These are phyloP conservation scores for Trichoderma asperellum DNA, from an alignment of 2,329 filamentous ascomycete genomes.

Conservation along the genomic window DNA sequence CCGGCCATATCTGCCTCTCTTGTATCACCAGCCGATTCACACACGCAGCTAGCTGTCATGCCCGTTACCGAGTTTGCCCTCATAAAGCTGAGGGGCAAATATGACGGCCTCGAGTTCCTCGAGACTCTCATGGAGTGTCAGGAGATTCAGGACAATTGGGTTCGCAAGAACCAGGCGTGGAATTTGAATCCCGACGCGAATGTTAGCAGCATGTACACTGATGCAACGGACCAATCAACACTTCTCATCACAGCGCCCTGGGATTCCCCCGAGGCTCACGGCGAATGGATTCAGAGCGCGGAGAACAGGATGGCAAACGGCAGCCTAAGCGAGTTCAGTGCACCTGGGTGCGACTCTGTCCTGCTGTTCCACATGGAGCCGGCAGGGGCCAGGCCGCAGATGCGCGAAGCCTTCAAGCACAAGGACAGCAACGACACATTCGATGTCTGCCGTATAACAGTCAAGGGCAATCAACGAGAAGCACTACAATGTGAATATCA, in stretches of 20 bases:
- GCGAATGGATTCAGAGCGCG: conserved; percentile 48
- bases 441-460: conserved; percentile 43
- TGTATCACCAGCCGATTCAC: neutral
- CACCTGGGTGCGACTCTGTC: conserved; percentile 40
- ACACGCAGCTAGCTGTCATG: conserved; percentile 37
- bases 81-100: conserved; percentile 39
- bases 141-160: conserved; percentile 47
- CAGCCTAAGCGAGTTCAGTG: conserved; percentile 42
- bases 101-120: conserved; percentile 41
- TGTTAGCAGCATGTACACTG: conserved; percentile 44
- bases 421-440: conserved; percentile 37
- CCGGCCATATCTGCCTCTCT: neutral
- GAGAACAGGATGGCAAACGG: conserved; percentile 46
- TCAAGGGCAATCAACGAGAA: conserved; percentile 40
- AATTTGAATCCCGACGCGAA: conserved; percentile 40
- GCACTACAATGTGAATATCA: conserved; percentile 43
- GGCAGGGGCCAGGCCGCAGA: conserved; percentile 35
- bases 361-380: conserved; percentile 48
- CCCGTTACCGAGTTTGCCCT: conserved; percentile 48
- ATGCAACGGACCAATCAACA: conserved; percentile 42
- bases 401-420: conserved; percentile 36
- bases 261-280: conserved; percentile 48
- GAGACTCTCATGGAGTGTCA: conserved; percentile 40
- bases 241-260: conserved; percentile 52
- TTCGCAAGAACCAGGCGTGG: conserved; percentile 43